These are phyloP conservation scores for Globisporangium carolinianum DNA, from an alignment of 352 stramenopile genomes.

Conservation along the genomic window DNA sequence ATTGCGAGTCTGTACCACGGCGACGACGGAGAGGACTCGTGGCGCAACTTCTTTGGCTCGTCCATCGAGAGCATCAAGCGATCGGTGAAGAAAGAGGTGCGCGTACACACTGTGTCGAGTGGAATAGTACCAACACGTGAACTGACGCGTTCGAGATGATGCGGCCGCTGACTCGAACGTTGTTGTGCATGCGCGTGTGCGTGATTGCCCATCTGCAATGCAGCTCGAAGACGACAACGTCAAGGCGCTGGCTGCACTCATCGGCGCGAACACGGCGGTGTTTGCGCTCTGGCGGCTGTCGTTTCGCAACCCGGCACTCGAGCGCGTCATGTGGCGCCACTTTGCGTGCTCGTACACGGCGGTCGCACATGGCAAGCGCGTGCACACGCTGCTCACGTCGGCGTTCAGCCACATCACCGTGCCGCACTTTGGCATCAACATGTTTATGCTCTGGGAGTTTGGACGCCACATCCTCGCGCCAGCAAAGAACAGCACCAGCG, in stretches of 20 bases:
- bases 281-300: slow-evolving; percentile 76
- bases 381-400: slow-evolving; percentile 71
- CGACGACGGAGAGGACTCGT: slow-evolving; percentile 14
- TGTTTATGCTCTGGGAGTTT: slow-evolving; percentile 89
- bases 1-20: slow-evolving; percentile 2
- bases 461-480: slow-evolving; percentile 55
- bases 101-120: not conserved
- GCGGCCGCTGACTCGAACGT: too few relatives aligned
- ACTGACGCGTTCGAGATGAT: too few relatives aligned
- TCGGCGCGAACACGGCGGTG: slow-evolving; percentile 59
- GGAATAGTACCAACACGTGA: too few relatives aligned
- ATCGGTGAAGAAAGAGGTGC: slow-evolving; percentile 7
- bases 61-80: slow-evolving; percentile 11
- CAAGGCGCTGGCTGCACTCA: slow-evolving; percentile 49
- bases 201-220: not conserved
- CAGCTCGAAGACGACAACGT: slow-evolving; percentile 60
- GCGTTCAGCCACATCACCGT: slow-evolving; percentile 83
- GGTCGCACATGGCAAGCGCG: slow-evolving; percentile 50
- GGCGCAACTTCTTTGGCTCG: slow-evolving; percentile 13
- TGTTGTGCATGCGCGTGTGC: too few relatives aligned
- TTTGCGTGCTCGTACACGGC: slow-evolving; percentile 81
- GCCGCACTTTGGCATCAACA: slow-evolving; percentile 79
- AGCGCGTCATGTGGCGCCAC: slow-evolving; percentile 76
- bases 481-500: slow-evolving; percentile 25
- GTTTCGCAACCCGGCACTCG: slow-evolving; percentile 30